A percentile compares a stretch with the other conserved stretches of the same genome.
These are phyloP conservation scores for Pyrenula massariospora DNA, from an alignment of 495 filamentous ascomycete species.

Conservation along the genomic window DNA sequence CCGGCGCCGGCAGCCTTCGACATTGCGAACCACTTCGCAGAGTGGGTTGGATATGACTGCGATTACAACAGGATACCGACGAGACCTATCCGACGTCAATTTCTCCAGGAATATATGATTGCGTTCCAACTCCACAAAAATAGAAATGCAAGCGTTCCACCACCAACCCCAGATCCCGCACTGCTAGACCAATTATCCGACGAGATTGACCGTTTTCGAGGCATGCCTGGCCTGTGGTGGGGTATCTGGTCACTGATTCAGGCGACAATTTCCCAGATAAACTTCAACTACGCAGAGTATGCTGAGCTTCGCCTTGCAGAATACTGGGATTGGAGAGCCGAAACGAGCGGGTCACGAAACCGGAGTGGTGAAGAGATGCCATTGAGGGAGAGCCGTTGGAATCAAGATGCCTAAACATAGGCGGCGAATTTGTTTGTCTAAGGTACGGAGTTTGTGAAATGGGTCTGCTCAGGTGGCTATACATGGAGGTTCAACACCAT, in stretches of 20 bases:
- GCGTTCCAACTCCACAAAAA: slow-evolving; percentile 29
- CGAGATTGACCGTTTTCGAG: slow-evolving; percentile 81
- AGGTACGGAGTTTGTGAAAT: too few species aligned
- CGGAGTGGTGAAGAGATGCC: slow-evolving; percentile 47
- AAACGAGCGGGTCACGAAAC: slow-evolving; percentile 47
- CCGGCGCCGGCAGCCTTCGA: slow-evolving; percentile 96
- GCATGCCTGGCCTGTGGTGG: slow-evolving; percentile 82
- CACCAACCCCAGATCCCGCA: background rate
- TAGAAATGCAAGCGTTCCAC: slow-evolving; percentile 3
- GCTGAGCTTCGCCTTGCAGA: slow-evolving; percentile 80
- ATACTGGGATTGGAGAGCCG: slow-evolving; percentile 90
- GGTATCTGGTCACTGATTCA: slow-evolving; percentile 97
- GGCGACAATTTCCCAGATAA: slow-evolving; percentile 85
- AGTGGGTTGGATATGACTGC: slow-evolving; percentile 97
- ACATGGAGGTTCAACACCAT: background rate
- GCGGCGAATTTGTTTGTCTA: too few species aligned
- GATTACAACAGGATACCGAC: slow-evolving; percentile 79
- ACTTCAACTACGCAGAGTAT: slow-evolving; percentile 93
- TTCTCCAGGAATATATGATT: slow-evolving; percentile 67
- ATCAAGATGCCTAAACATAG: slow-evolving; percentile 33
- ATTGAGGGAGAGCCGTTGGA: slow-evolving; percentile 76
- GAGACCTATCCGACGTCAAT: slow-evolving; percentile 60
- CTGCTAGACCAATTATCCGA: background rate
- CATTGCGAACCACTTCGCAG: slow-evolving; percentile 96
- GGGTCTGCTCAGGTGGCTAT: too few species aligned